Percentiles rank a stretch among this genome's conserved stretches.
Conservation (phyloP, 129 eudicot species). For the Daucus carota region DNA sequence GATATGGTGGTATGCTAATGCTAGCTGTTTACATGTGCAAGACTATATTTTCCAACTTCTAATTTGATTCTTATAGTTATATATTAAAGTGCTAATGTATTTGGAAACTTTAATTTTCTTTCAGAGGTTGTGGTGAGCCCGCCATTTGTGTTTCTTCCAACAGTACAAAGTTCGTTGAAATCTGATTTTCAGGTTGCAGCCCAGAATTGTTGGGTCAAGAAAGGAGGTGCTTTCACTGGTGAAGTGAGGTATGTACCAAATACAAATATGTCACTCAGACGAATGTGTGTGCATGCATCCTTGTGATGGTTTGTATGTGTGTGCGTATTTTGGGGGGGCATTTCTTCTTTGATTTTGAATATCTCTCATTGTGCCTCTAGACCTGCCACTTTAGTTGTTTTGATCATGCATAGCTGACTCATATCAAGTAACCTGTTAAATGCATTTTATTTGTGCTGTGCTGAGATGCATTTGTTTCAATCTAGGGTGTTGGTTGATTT, state of each 20-base stretch:
- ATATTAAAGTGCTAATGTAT: not conserved
- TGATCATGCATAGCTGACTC: not conserved
- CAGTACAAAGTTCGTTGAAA: slow-evolving; percentile 57
- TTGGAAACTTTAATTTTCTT: slow-evolving; percentile 12
- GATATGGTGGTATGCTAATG: not conserved
- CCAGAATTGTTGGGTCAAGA: slow-evolving; percentile 96
- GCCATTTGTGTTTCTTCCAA: slow-evolving; percentile 76
- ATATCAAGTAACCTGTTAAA: not conserved
- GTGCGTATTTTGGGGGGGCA: not conserved
- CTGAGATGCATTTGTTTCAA: slow-evolving; percentile 49
- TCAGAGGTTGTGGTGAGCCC: slow-evolving; percentile 98
- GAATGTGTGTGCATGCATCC: no score
- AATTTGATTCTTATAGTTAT: not conserved
- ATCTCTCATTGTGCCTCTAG: not conserved
- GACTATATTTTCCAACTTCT: not conserved
- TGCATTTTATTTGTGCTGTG: slow-evolving; percentile 36
- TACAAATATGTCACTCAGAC: no score
- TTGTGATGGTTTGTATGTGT: not conserved
- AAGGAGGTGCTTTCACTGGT: slow-evolving; percentile 97
- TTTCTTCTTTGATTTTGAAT: not conserved
- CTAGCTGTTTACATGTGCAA: not conserved
- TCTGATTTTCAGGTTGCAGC: slow-evolving; percentile 92
- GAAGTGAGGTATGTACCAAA: slow-evolving; percentile 75
- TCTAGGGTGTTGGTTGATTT: not conserved
- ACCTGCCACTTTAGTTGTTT: not conserved